Base-by-base conservation (phyloP, 345 rosid genomes). In the Brassica rapa region DNA sequence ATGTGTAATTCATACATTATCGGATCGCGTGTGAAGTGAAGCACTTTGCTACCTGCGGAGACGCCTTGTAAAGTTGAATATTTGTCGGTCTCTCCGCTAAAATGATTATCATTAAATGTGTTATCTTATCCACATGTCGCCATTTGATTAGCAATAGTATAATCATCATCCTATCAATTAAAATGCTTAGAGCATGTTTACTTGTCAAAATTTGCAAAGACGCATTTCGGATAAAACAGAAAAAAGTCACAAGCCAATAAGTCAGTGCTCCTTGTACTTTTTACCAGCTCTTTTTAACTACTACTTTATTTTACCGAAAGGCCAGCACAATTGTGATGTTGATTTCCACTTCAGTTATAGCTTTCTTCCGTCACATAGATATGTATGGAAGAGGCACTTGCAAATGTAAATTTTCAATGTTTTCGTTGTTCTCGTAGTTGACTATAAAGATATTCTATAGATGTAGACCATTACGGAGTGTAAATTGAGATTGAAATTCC, bases 331-430 rank as follows among this genome's bases (percentile, higher is more conserved):
- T 51, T 37, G 19, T 70, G 75, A 70, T 51, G 24, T 24, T 53
- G 25, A 63, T 77, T 55, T 37, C 71, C 66, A 64, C 81, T 64
- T 71, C 25, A 37, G 21, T 71, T 27, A 6, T 37, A 25, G 64
- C 71, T 37, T 77, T 51, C 68, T 16, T 35, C 37, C 11, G 32
- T 53, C 65, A 68, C 71, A 6, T 14, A 16, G 19, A 19, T 19
- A 12, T 11, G 27, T 8, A 39, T 55, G 56, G 56, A 49, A 30
- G 16, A 21, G 8, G 12, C 51, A 43, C 3, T 32, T 62, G 8
- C 4, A 60, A 68, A 60, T 14, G 33, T 62, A 62, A 30, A 33
- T 10, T 0, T 11, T 35, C 11, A 62, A 35, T 77, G 24, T 63
- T 12, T 77, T 41, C n/a, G 6, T 56, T 64, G 6, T 56, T 64